Conservation (phyloP, 164 flowering plant genomes). For the Dillenia turbinata region DNA sequence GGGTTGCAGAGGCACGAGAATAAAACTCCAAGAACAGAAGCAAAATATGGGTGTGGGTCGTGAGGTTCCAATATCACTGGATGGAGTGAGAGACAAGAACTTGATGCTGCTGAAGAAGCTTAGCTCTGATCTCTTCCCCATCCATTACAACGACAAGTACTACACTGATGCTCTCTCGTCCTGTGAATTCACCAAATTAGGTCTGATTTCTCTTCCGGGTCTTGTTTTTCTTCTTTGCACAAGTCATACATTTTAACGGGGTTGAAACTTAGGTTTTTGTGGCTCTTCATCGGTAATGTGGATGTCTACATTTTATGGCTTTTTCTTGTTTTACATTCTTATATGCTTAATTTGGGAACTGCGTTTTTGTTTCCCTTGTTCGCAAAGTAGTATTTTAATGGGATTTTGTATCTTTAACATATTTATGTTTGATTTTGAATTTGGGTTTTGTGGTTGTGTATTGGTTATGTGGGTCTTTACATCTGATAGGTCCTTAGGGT, state of each 20-base stretch:
- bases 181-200: constrained; percentile 85
- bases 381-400: too few relatives aligned
- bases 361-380: too few relatives aligned
- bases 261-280: constrained; percentile 7
- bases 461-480: too few relatives aligned
- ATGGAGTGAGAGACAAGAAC: constrained; percentile 89
- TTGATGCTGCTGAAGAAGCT: constrained; percentile 97
- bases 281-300: constrained; percentile 1
- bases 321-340: background rate
- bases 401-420: too few relatives aligned
- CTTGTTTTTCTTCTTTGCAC: background rate
- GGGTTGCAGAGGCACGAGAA: too few relatives aligned
- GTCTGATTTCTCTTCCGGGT: constrained; percentile 23
- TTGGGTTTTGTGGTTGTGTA: too few relatives aligned
- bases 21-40: background rate
- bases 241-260: background rate
- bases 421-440: too few relatives aligned
- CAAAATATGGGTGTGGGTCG: constrained; percentile 58
- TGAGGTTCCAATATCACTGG: constrained; percentile 61
- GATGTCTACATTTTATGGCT: too few relatives aligned
- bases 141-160: constrained; percentile 93
- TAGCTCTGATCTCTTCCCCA: constrained; percentile 91
- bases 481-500: too few relatives aligned
- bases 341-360: too few relatives aligned
- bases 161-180: constrained; percentile 94